Conservation (phyloP, 495 filamentous ascomycete genomes). For the Trichoderma parareesei region DNA sequence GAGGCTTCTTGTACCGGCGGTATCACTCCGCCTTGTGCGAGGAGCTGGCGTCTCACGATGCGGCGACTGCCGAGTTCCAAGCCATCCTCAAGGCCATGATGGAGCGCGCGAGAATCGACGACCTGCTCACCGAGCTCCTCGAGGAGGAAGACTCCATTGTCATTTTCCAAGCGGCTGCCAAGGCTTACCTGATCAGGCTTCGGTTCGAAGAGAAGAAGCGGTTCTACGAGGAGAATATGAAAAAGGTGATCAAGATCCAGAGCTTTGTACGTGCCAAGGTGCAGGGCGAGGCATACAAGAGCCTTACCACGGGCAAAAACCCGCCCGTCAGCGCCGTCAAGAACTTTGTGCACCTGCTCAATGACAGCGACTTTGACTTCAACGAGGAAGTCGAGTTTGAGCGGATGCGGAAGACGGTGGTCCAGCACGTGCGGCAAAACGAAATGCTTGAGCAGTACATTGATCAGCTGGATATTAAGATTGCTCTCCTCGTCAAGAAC, state of each 20-base stretch:
- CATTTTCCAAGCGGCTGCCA: slow-evolving; percentile 66
- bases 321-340: slow-evolving; percentile 94
- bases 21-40: slow-evolving; percentile 43
- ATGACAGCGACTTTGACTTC: slow-evolving; percentile 98
- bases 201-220: slow-evolving; percentile 76
- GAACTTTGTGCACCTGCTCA: slow-evolving; percentile 94
- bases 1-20: slow-evolving; percentile 53
- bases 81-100: slow-evolving; percentile 69
- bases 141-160: slow-evolving; percentile 66
- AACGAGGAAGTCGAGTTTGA: slow-evolving; percentile 98
- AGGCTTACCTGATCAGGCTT: slow-evolving; percentile 64
- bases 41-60: slow-evolving; percentile 48
- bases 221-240: slow-evolving; percentile 93
- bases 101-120: slow-evolving; percentile 60
- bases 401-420: slow-evolving; percentile 81
- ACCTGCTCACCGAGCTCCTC: slow-evolving; percentile 64
- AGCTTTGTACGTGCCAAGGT: slow-evolving; percentile 90
- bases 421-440: slow-evolving; percentile 94
- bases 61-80: slow-evolving; percentile 60
- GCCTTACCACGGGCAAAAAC: slow-evolving; percentile 90
- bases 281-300: slow-evolving; percentile 96
- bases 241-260: slow-evolving; percentile 96
- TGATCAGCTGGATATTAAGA: slow-evolving; percentile 97
- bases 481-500: slow-evolving; percentile 95
- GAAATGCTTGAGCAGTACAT: slow-evolving; percentile 97